Evolutionary conservation across 441 rosid genomes (phyloP), one percentile per base, ranked within the genome.

Genomic region (Adansonia grandidieri): DNA sequence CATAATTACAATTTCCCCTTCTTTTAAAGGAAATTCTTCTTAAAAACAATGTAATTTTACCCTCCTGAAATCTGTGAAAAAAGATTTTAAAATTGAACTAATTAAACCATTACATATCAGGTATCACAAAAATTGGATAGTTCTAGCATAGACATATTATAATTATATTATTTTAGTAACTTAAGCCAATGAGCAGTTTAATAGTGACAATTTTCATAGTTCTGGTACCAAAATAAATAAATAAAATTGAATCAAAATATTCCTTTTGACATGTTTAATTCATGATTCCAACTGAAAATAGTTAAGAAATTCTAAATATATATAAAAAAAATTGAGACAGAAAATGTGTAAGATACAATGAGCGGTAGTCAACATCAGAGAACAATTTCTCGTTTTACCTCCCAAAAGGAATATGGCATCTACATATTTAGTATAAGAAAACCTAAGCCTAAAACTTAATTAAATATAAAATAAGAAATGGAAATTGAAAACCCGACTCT

Each of bases 241-340:
- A 61, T 5, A 10, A 63, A 63, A 6, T 4, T 2, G 68, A 63
- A 6, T 63, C 68, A 5, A 63, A 63, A 9, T 14, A 63, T 14
- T 32, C 17, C 19, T 63, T 63, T 32, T 14, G 40, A 61, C 66
- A 62, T 13, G 66, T 28, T 62, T 24, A 51, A 42, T n/a, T 15
- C 20, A 66, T 3, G 71, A n/a, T 66, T 66, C 28, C 48, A 66
- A 66, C 71, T 42, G 51, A 66, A 1, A 17, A 66, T 8, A 65
- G n/a, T 8, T 65, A 51, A 50, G 51, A 6, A 11, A 10, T 68
- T 47, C 5, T 20, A 20, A 19, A 45, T 24, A 28, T n/a, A 56
- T 11, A 0, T 56, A 24, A 67, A 67, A 17, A 9, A 66, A 42
- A 44, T 40, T n/a, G 50, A 22, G 28, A 22, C 20, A 70, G 42